These are phyloP conservation scores for Pseudozyma hubeiensis DNA, from an alignment of 1,284 basidiomycete species.

Conservation along the genomic window DNA sequence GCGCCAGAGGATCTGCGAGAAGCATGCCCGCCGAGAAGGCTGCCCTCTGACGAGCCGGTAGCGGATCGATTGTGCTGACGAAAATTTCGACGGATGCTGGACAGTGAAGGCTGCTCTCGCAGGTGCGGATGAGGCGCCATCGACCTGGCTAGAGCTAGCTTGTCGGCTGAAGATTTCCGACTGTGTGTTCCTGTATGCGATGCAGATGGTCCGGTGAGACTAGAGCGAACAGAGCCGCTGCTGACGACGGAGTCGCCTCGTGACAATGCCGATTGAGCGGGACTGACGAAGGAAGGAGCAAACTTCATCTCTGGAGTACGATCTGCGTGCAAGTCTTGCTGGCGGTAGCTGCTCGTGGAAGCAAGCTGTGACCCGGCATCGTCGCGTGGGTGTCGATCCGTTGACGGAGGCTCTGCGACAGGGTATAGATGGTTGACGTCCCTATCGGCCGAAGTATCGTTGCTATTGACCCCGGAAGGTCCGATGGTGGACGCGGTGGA, in stretches of 20 bases:
- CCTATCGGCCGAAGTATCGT: not conserved
- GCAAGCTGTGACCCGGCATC: not conserved
- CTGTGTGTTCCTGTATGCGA: slow-evolving; percentile 26
- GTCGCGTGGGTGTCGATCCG: not conserved
- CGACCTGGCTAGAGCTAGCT: slow-evolving; percentile 28
- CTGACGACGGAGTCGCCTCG: slow-evolving; percentile 23
- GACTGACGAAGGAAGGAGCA: slow-evolving; percentile 13
- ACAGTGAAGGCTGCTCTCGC: slow-evolving; percentile 42
- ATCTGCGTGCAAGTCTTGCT: slow-evolving; percentile 1
- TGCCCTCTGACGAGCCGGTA: slow-evolving; percentile 45
- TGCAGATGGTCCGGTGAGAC: slow-evolving; percentile 15
- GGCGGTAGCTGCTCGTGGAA: not conserved
- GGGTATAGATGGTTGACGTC: not conserved
- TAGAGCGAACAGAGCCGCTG: slow-evolving; percentile 21
- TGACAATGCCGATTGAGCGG: slow-evolving; percentile 20
- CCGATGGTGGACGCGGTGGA: slow-evolving; percentile 38
- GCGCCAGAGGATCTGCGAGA: slow-evolving; percentile 43
- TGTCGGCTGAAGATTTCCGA: slow-evolving; percentile 41
- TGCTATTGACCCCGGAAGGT: not conserved
- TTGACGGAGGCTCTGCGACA: not conserved
- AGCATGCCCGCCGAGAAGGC: slow-evolving; percentile 19
- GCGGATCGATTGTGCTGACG: slow-evolving; percentile 34
- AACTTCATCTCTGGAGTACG: slow-evolving; percentile 32
- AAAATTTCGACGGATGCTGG: slow-evolving; percentile 38
- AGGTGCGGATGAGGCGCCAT: slow-evolving; percentile 34